Base-by-base conservation (phyloP, 169 alveolate genomes). In the Toxoplasma gondii region DNA sequence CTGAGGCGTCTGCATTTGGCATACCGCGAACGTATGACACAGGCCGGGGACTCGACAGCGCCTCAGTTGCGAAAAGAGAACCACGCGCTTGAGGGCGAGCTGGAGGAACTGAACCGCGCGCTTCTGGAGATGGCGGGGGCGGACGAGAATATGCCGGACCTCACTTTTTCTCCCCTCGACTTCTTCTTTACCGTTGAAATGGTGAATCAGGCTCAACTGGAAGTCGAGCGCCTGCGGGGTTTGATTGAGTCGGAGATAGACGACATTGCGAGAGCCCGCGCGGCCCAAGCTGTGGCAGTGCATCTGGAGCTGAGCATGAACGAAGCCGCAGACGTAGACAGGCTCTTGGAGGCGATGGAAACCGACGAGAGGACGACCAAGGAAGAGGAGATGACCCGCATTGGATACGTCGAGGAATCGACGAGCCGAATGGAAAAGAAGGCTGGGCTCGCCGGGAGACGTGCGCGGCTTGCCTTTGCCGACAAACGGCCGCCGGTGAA, bases 21-120 rank as follows among this genome's bases (percentile, higher is more conserved):
- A 82, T 94, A 94, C 92, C 94, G 94, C 29, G 94, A 94, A 92
- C 78, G 94, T 88, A 90, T 94, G 92, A 92, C 94, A 19, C 88
- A 87, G 39, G 94, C 94, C 12, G 70, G 84, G 54, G 80, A 92
- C 81, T 84, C 96, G 27, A 84, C 69, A 74, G 78, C 84, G 88
- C 94, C 94, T 29, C 91, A 92, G n/a, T 53, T 88, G 69, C 96
- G 94, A 38, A 94, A 88, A 58, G 96, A 94, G 88, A 91, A 90
- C 81, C 92, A 94, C 45, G 96, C 88, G 88, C 90, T 94, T 16
- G 93, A 94, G 84, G 92, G 69, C 43, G 94, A 91, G 39, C 80
- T 94, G 0, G 90, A 94, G 86, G 92, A 88, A 81, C 58, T 94
- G 94, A 94, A 92, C 58, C 93, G 88, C 29, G 92, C 86, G 87